phyloP scores from a whole-genome alignment of 73 alveolate species.

The Symbiodinium pilosum region DNA sequence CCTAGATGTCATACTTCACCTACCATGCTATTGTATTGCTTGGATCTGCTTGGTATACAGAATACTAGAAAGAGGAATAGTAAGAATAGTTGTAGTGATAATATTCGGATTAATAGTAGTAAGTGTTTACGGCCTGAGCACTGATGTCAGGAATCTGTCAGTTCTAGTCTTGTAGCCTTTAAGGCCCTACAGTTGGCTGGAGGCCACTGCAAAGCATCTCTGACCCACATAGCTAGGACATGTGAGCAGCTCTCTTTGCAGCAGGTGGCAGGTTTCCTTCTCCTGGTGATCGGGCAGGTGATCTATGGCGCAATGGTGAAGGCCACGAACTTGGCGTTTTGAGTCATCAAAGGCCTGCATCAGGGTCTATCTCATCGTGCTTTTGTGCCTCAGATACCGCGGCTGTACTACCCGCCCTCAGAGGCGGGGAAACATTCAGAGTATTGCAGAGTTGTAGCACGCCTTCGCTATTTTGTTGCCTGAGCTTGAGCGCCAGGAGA shows the following conservation, averaged over 20 bases:
- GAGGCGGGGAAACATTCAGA: neutral
- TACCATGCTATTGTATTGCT: too few species aligned
- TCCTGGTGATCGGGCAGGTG: conserved; percentile 69
- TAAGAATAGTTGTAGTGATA: neutral
- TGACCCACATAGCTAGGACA: too few species aligned
- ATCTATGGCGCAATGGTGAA: conserved; percentile 81
- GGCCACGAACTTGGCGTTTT: neutral
- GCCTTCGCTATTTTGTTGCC: too few species aligned
- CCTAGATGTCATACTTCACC: too few species aligned
- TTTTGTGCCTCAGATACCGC: conserved; percentile 33
- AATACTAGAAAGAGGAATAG: too few species aligned
- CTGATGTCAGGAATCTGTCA: neutral
- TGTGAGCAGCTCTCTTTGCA: too few species aligned
- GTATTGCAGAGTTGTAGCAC: too few species aligned
- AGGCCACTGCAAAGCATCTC: too few species aligned
- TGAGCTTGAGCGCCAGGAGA: too few species aligned
- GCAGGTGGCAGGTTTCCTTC: conserved; percentile 62
- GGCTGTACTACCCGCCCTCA: conserved; percentile 75
- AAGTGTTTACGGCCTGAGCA: neutral
- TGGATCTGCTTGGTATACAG: too few species aligned
- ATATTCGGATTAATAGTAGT: neutral
- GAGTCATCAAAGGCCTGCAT: too few species aligned
- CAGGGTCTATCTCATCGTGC: too few species aligned
- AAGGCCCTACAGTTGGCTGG: conserved; percentile 27
- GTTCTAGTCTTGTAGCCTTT: neutral